These are phyloP conservation scores for Lepidopterella palustris DNA, from an alignment of 495 filamentous ascomycete genomes.

Conservation along the genomic window DNA sequence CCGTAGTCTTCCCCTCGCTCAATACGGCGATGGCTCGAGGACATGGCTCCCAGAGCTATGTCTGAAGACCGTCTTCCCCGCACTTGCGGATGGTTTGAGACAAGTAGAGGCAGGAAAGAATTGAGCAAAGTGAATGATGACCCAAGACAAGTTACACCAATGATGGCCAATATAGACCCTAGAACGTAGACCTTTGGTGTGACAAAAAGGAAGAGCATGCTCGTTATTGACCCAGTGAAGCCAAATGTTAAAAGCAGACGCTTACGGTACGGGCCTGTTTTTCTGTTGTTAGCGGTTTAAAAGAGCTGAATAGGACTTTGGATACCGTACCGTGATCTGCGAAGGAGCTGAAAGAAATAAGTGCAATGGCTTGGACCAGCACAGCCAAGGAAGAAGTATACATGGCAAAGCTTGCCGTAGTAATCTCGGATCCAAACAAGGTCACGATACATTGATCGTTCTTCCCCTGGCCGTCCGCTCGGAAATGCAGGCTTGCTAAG, in stretches of 20 bases:
- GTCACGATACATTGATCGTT: slow-evolving; percentile 43
- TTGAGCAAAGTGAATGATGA: slow-evolving; percentile 50
- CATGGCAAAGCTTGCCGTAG: slow-evolving; percentile 50
- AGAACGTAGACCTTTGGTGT: slow-evolving; percentile 62
- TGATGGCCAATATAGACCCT: slow-evolving; percentile 68
- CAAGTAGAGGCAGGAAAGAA: slow-evolving; percentile 46
- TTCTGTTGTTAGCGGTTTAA: background rate
- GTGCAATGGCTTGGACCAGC: slow-evolving; percentile 47
- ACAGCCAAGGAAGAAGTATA: slow-evolving; percentile 50
- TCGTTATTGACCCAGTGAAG: slow-evolving; percentile 64
- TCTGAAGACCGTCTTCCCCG: background rate
- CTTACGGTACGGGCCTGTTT: slow-evolving; percentile 59
- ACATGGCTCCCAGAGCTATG: background rate
- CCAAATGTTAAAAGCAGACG: slow-evolving; percentile 72
- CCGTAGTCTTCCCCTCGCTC: background rate
- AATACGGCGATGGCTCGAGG: background rate
- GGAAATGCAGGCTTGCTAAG: background rate
- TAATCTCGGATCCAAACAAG: slow-evolving; percentile 43
- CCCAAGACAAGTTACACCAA: slow-evolving; percentile 48
- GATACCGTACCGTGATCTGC: slow-evolving; percentile 47
- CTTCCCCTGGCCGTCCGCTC: background rate
- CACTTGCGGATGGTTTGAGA: slow-evolving; percentile 36
- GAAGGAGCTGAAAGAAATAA: slow-evolving; percentile 48
- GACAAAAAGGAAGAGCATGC: slow-evolving; percentile 77
- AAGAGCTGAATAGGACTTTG: background rate